These are phyloP conservation scores for Globisporangium cederbergense DNA, from an alignment of 352 stramenopile species.

Conservation along the genomic window DNA sequence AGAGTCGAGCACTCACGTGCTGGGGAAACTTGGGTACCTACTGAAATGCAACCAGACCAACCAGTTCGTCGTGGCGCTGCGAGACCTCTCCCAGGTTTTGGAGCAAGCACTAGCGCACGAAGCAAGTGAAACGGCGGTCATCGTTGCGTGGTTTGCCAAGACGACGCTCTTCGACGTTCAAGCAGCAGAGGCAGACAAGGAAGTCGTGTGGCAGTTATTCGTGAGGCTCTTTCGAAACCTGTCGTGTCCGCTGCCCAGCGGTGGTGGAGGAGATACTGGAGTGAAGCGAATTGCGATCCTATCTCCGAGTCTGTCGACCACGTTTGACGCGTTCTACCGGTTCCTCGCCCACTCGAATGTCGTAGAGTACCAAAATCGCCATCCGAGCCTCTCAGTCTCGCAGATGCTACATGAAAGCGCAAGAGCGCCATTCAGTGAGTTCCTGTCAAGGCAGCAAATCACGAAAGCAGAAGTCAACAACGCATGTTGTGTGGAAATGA, in stretches of 20 bases:
- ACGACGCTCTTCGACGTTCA: constrained; percentile 43
- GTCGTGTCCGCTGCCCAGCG: neutral
- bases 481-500: constrained; percentile 16
- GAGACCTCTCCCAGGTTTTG: constrained; percentile 39
- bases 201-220: constrained; percentile 45
- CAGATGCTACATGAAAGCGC: constrained; percentile 20
- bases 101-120: constrained; percentile 11
- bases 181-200: constrained; percentile 32
- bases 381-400: constrained; percentile 3
- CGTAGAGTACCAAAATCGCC: constrained; percentile 9
- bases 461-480: constrained; percentile 15
- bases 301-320: constrained; percentile 27
- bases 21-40: constrained; percentile 30
- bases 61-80: constrained; percentile 48
- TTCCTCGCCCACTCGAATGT: constrained; percentile 50
- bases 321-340: constrained; percentile 41
- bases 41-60: constrained; percentile 59
- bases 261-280: neutral
- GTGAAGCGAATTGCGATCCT: constrained; percentile 6
- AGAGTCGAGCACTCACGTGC: constrained; percentile 37
- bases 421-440: constrained; percentile 22
- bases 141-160: constrained; percentile 37
- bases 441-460: constrained; percentile 20
- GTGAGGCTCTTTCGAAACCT: constrained; percentile 20
- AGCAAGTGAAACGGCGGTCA: constrained; percentile 12